Base-by-base conservation (phyloP, 108 stramenopile species). In the Seminavis robusta region DNA sequence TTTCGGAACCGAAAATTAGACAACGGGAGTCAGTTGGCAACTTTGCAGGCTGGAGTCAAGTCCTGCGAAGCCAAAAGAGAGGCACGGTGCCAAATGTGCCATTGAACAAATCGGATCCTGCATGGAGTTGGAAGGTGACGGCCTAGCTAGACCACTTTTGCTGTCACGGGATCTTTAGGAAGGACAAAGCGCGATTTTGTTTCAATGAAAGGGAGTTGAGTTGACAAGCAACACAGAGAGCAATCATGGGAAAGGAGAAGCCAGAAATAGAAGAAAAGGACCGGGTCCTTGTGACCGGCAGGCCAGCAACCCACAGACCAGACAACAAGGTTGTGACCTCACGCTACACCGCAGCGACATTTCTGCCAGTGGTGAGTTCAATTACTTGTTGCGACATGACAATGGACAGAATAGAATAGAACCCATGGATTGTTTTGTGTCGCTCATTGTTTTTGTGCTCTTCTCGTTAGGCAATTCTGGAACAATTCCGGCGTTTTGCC, bases 401-500 rank as follows among this genome's bases (percentile, higher is more conserved):
- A 33, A 37, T 37, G 45, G 20, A 26, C 0, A 26, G 32, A 25
- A 32, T 59, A 13, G 27, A 26, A 45, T 36, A 42, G 44, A 26
- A 32, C 26, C 42, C 36, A 40, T 33, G 16, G 19, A 36, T 23
- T 58, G 26, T 25, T 53, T 27, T 41, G 15, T 45, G 11, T 63
- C 1, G 8, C 41, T 20, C 27, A 33, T 19, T 32, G 7, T 47
- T 56, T 24, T 48, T 19, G 28, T 29, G 20, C 21, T 21, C 24
- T 36, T 39, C 29, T 32, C 31, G 45, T 3, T 44, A 94, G 88
- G 81, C 88, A 26, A 65, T 86, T 40, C 38, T 66, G 13, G 78
- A 87, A 34, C 92, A 94, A 61, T 94, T 94, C 60, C 86, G 88
- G 11, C 64, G 86, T 23, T 83, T 87, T 54, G 97, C 95, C 17